phyloP scores from a whole-genome alignment of 768 basidiomycete genomes.

The Hypsizygus marmoreus region DNA sequence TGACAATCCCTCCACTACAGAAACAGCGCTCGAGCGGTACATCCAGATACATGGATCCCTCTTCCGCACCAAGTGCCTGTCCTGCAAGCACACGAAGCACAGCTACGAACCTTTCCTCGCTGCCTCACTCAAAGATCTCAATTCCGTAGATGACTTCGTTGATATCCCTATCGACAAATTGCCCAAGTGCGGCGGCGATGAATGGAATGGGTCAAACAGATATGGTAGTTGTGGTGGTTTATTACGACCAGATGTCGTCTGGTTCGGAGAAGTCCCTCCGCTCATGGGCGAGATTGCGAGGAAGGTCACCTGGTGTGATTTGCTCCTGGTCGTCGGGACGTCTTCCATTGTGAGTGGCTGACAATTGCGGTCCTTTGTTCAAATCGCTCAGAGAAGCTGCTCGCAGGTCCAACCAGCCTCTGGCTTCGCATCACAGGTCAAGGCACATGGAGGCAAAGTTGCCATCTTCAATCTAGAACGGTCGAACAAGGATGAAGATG shows the following conservation, averaged over 20 bases:
- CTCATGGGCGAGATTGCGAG: conserved; percentile 35
- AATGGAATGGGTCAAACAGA: conserved; percentile 26
- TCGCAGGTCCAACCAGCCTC: conserved; percentile 50
- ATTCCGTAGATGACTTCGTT: conserved; percentile 19
- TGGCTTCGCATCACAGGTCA: conserved; percentile 34
- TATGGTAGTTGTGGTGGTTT: conserved; percentile 36
- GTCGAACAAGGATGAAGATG: conserved; percentile 37
- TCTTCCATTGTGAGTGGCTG: conserved; percentile 36
- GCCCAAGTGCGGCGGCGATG: conserved; percentile 27
- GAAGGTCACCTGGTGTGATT: conserved; percentile 34
- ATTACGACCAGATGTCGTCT: conserved; percentile 43
- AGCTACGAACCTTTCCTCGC: conserved; percentile 32
- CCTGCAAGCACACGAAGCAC: conserved; percentile 26
- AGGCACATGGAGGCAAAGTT: conserved; percentile 37
- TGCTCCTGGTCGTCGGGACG: conserved; percentile 47
- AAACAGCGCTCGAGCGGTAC: conserved; percentile 18
- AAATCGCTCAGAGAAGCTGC: too few species aligned
- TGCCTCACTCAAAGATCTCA: conserved; percentile 31
- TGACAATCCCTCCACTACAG: neutral
- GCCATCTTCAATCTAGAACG: conserved; percentile 42
- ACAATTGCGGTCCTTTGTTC: too few species aligned
- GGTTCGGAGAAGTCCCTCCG: conserved; percentile 44
- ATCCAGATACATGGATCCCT: conserved; percentile 56
- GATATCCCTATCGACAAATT: conserved; percentile 29
- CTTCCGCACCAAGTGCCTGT: conserved; percentile 44